Base-by-base conservation (phyloP, 2,329 filamentous ascomycete genomes). In the Thelonectria rubi region DNA sequence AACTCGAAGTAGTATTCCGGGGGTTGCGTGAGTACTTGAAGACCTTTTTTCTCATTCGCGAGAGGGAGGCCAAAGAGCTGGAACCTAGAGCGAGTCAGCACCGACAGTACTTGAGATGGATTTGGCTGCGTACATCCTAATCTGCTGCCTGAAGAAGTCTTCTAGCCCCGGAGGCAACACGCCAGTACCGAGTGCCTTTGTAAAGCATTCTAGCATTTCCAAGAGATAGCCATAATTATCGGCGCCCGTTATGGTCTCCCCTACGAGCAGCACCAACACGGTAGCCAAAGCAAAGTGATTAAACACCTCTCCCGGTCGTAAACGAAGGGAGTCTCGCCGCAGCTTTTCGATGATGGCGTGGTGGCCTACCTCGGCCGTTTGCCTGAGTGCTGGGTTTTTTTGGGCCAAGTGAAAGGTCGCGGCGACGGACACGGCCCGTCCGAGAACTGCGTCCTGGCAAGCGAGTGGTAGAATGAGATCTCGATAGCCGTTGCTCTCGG, bases 181-280 rank as follows among this genome's bases (percentile, higher is more conserved):
- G 1, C 70, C 67, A 6, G 61, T 66, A 3, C 68, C 66, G 0
- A 67, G 61, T 8, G 59, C 72, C 24, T 67, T 62, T 0, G 66
- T 66, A 2, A 79, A 63, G 20, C 70, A 76, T 7, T 72, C 69
- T 24, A 79, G 63, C 70, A 80, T 77, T 51, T 77, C 71, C 0
- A 79, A 63, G 0, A 80, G 68, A 51, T 76, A 76, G 1, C 63
- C 64, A 49, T 75, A 80, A 32, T 79, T 78, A 18, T 70, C 71
- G 3, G 77, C 76, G 1, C 77, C 78, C 0, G 77, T 80, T 7
- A 80, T 78, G 0, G 78, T 79, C 14, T 80, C 78, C 0, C 78
- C 78, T 0, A 80, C 77, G 0, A 80, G 64, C 1, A 80, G 69
- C 0, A 80, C 73, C 1, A 79, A 63, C 11, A 80, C 67, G 0